Conservation (phyloP, 2,329 filamentous ascomycete species). For the Colletotrichum lupini region DNA sequence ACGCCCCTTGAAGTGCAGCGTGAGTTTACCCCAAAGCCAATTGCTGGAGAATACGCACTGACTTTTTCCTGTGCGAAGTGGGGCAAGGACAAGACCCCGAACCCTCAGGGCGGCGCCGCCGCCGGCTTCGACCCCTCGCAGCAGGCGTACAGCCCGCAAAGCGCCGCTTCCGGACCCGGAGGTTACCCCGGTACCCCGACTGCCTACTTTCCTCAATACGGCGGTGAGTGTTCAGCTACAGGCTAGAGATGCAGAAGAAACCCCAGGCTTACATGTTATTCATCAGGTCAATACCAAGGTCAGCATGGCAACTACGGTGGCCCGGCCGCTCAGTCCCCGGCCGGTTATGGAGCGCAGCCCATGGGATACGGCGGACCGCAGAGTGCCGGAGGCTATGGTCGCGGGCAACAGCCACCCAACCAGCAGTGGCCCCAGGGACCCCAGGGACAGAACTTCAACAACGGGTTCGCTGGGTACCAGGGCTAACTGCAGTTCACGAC, state of each 20-base stretch:
- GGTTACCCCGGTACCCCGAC: slow-evolving; percentile 81
- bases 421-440: slow-evolving; percentile 64
- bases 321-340: slow-evolving; percentile 70
- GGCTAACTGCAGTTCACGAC: slow-evolving; percentile 51
- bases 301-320: slow-evolving; percentile 76
- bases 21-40: slow-evolving; percentile 64
- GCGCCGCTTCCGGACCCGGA: slow-evolving; percentile 70
- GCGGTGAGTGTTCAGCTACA: slow-evolving; percentile 66
- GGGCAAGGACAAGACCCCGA: slow-evolving; percentile 98
- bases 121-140: slow-evolving; percentile 85
- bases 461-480: slow-evolving; percentile 73
- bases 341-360: slow-evolving; percentile 72
- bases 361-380: slow-evolving; percentile 78
- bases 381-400: slow-evolving; percentile 86
- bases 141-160: slow-evolving; percentile 77
- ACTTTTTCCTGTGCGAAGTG: slow-evolving; percentile 68
- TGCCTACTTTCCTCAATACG: slow-evolving; percentile 93
- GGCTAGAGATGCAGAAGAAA: background rate
- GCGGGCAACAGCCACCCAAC: slow-evolving; percentile 73
- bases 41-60: slow-evolving; percentile 18
- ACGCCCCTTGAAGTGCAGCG: slow-evolving; percentile 96
- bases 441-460: slow-evolving; percentile 68
- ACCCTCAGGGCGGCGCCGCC: slow-evolving; percentile 59
- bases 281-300: slow-evolving; percentile 66
- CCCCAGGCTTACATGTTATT: slow-evolving; percentile 41